phyloP scores from a whole-genome alignment of 768 basidiomycete species.

The Rhodotorula toruloides region DNA sequence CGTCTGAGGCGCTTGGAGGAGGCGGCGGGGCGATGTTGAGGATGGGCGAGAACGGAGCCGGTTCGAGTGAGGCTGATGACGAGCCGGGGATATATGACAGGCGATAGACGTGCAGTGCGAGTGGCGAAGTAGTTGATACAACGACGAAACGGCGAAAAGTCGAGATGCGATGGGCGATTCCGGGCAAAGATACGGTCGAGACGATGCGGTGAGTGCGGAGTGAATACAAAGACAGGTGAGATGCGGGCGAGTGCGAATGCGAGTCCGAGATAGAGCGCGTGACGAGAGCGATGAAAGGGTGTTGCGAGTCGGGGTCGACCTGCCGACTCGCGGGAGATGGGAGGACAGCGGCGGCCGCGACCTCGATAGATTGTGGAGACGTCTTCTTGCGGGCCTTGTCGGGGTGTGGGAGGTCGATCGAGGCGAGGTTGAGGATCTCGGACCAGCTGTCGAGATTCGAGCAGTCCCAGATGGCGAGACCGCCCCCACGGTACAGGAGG shows the following conservation, averaged over 20 bases:
- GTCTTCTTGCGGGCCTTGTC: neutral
- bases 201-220: constrained; percentile 21
- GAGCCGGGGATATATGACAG: too few relatives aligned
- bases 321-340: neutral
- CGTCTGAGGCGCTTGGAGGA: constrained; percentile 11
- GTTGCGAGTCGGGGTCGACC: neutral
- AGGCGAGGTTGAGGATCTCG: constrained; percentile 29
- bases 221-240: constrained; percentile 22
- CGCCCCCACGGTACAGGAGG: constrained; percentile 18
- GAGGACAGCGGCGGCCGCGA: constrained; percentile 4
- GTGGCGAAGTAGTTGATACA: constrained; percentile 19
- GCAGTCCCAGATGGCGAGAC: constrained; percentile 29
- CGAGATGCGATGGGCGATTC: constrained; percentile 14
- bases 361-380: constrained; percentile 1
- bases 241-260: neutral
- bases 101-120: constrained; percentile 23
- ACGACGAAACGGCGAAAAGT: constrained; percentile 6
- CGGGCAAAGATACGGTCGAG: constrained; percentile 1
- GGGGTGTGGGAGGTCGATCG: constrained; percentile 16
- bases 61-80: neutral
- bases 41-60: constrained; percentile 23
- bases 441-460: constrained; percentile 30
- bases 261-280: neutral
- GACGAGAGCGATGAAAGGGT: constrained; percentile 9
- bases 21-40: constrained; percentile 12